Conservation (phyloP, 768 basidiomycete genomes). For the Kwoniella europaea region DNA sequence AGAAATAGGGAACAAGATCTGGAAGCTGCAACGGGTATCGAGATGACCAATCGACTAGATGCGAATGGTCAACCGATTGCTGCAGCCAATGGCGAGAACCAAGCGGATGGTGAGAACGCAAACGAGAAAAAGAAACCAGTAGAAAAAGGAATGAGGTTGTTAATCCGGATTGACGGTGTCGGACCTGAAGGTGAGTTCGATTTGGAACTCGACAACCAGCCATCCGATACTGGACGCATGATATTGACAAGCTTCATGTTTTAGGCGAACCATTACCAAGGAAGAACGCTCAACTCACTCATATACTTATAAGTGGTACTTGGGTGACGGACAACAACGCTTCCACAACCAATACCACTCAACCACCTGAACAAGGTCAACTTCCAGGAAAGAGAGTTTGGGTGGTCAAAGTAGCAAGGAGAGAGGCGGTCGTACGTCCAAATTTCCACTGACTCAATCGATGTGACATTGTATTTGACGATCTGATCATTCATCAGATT, state of each 20-base stretch:
- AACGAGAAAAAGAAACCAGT: conserved; percentile 37
- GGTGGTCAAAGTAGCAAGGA: conserved; percentile 90
- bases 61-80: background rate
- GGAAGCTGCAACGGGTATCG: conserved; percentile 42
- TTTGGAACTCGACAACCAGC: background rate
- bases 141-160: conserved; percentile 72
- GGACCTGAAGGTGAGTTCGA: conserved; percentile 71
- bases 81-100: conserved; percentile 23
- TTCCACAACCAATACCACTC: conserved; percentile 22
- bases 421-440: conserved; percentile 68
- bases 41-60: conserved; percentile 35
- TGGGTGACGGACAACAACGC: conserved; percentile 52
- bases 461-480: background rate
- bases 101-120: conserved; percentile 60
- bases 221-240: background rate
- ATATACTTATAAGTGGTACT: conserved; percentile 79
- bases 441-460: background rate
- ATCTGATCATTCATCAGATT: conserved; percentile 60
- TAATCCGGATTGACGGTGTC: conserved; percentile 79
- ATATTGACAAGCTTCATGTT: background rate
- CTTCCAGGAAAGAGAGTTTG: conserved; percentile 73
- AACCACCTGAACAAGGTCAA: conserved; percentile 36
- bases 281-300: conserved; percentile 85
- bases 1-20: conserved; percentile 41
- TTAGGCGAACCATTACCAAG: conserved; percentile 62